Conservation (phyloP, 176 grass and related monocot species). For the Neostapfia colusana region DNA sequence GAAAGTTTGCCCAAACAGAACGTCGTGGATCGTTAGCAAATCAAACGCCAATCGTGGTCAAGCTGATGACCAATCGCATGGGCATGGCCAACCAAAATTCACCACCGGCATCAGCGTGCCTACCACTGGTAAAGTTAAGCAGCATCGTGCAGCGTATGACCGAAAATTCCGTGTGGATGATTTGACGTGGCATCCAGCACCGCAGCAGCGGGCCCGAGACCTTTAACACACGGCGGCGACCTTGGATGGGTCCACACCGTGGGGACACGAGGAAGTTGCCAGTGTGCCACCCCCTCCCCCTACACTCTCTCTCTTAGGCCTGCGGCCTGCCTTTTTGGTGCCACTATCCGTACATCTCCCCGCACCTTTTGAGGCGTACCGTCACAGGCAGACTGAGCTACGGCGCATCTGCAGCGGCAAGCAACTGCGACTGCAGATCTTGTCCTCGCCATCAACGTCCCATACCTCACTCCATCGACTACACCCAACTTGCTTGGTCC, state of each 20-base stretch:
- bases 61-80: too few species aligned
- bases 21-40: too few species aligned
- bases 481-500: not conserved
- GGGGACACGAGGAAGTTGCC: not conserved
- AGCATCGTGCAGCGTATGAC: too few species aligned
- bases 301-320: not conserved
- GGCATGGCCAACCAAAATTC: too few species aligned
- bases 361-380: conserved; percentile 20
- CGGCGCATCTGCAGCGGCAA: not conserved
- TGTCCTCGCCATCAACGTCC: not conserved
- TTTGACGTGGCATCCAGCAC: not conserved
- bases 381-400: not conserved
- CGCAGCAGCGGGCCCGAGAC: too few species aligned
- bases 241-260: not conserved
- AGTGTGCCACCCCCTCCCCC: not conserved
- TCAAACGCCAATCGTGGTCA: too few species aligned
- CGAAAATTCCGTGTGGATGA: too few species aligned
- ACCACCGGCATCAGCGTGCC: too few species aligned
- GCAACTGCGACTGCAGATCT: conserved; percentile 15
- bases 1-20: too few species aligned
- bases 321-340: not conserved
- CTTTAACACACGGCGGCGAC: not conserved
- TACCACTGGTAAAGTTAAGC: too few species aligned
- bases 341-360: conserved; percentile 28
- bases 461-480: not conserved